Evolutionary conservation across 768 basidiomycete species (phyloP).

Genomic region (Collybiopsis confluens): DNA sequence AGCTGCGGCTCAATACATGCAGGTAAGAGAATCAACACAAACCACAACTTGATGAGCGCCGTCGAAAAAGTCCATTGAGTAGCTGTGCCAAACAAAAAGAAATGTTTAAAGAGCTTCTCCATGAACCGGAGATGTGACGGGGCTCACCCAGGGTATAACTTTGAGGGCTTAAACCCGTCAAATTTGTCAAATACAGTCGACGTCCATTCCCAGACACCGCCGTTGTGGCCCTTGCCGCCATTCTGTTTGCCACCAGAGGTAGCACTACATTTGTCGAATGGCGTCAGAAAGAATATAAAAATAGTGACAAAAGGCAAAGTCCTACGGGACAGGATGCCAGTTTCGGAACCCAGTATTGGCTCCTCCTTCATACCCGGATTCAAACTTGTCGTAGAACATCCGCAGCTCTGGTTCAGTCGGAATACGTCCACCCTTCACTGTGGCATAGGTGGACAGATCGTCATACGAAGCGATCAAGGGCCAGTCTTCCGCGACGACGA

Average conservation of each 20-base stretch:
- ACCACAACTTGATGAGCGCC: conserved; percentile 82
- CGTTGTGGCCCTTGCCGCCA: conserved; percentile 72
- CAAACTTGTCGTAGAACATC: conserved; percentile 71
- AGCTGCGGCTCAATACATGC: conserved; percentile 5
- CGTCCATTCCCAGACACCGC: conserved; percentile 99
- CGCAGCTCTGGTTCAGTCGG: conserved; percentile 89
- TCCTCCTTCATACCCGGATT: conserved; percentile 70
- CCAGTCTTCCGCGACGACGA: conserved; percentile 80
- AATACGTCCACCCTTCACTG: conserved; percentile 85
- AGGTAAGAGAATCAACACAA: conserved; percentile 36
- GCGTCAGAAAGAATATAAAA: background rate
- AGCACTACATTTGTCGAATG: conserved; percentile 37
- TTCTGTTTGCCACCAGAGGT: conserved; percentile 55
- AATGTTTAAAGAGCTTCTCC: no score
- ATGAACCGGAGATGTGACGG: background rate
- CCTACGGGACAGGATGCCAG: conserved; percentile 92
- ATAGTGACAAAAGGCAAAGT: conserved; percentile 11
- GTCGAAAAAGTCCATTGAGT: conserved; percentile 91
- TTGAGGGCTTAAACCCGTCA: conserved; percentile 73
- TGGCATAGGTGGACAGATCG: conserved; percentile 76
- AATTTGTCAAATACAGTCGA: conserved; percentile 67
- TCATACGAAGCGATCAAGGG: conserved; percentile 78
- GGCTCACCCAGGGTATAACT: conserved; percentile 79
- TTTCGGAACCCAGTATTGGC: conserved; percentile 85
- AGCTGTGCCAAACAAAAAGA: conserved; percentile 33